Conservation (phyloP, 2,329 filamentous ascomycete genomes). For the Lasiodiplodia citricola region DNA sequence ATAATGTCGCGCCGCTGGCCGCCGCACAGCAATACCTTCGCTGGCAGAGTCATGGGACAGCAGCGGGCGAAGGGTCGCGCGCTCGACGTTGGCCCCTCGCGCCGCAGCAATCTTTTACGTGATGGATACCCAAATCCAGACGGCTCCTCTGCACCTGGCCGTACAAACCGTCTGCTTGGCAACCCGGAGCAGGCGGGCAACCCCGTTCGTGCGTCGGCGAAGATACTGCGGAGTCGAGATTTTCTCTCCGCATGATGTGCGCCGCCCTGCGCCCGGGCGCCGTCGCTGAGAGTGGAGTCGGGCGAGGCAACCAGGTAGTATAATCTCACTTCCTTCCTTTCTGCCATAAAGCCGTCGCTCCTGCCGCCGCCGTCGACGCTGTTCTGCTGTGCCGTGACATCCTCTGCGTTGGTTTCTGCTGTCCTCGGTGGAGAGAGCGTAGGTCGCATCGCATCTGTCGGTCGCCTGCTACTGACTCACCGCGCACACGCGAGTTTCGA, state of each 20-base stretch:
- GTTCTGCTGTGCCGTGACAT: not conserved
- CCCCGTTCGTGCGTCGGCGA: constrained; percentile 22
- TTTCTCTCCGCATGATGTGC: constrained; percentile 26
- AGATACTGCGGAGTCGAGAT: constrained; percentile 20
- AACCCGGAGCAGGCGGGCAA: not conserved
- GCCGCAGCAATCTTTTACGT: constrained; percentile 22
- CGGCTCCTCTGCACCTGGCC: not conserved
- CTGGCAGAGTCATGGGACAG: constrained; percentile 9
- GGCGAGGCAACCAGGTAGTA: not conserved
- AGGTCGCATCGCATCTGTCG: not conserved
- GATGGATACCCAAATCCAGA: constrained; percentile 17
- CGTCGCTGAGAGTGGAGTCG: constrained; percentile 9
- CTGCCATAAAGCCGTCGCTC: not conserved
- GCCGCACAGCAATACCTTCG: not conserved
- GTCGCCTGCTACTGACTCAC: not conserved
- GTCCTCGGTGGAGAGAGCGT: not conserved
- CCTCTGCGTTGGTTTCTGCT: not conserved
- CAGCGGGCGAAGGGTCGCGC: not conserved
- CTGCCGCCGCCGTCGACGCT: not conserved
- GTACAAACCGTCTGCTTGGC: constrained; percentile 7
- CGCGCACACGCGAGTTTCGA: not conserved
- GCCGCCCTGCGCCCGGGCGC: constrained; percentile 12
- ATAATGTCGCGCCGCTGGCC: constrained; percentile 4
- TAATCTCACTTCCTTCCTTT: not conserved
- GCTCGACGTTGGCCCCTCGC: not conserved